Base-by-base conservation (phyloP, 306 rosid species). In the Cercis canadensis region DNA sequence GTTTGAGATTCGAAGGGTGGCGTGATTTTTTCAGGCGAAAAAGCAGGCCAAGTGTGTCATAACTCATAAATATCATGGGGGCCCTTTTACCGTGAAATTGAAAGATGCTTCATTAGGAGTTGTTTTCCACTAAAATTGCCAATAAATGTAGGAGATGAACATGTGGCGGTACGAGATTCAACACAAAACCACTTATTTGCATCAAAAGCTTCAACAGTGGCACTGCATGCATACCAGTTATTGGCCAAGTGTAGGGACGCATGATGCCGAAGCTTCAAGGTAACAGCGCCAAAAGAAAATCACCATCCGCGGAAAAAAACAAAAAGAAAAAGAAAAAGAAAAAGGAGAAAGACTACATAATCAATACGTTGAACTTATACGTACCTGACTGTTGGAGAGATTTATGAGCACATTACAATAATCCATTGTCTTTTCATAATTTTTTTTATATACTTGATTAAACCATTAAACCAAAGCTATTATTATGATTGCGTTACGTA, bases 221-320 rank as follows among this genome's bases (percentile, higher is more conserved):
- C 70, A 60, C 0, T 32, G 50, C 75, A 60, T 60, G 70, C 43
- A 40, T 50, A 29, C 73, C 60, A 10, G 0, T 2, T 4, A 4
- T 12, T 51, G 75, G 75, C 75, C 78, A 66, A 67, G 71, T 66
- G 78, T 51, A 14, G 33, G 4, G 6, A 1, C 31, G 11, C 50
- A 10, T 19, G 14, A 13, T 15, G 19, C 15, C 8, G 29, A 47
- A 10, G 10, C 43, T 33, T n/a, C 55, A 9, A 29, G 0, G 40
- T 8, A 32, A 2, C 0, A 29, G 40, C 11, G 1, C 15, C 69
- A 44, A 5, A 8, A 37, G 29, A 37, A 37, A 37, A 5, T 37
- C 43, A 37, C 4, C 43, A 37, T 37, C 40, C 37, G 9, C 36
- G 3, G 53, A 6, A 14, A 45, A 47, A 33, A n/a, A n/a, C n/a